Base-by-base conservation (phyloP, 371 early-diverging fungal genomes). In the Mycotypha africana region DNA sequence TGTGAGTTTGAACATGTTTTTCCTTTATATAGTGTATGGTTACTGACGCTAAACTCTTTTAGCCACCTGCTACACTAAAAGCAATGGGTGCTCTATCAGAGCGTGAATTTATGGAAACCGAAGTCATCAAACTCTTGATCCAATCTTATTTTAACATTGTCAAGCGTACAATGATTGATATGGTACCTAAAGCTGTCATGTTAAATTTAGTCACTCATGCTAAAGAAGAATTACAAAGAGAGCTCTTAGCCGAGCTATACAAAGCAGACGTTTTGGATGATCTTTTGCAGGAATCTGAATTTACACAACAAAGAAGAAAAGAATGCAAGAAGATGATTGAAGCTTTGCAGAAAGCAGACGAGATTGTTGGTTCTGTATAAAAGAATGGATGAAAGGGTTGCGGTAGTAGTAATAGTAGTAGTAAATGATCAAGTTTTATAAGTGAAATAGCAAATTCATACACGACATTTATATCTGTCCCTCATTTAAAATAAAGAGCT, bases 111-210 rank as follows among this genome's bases (percentile, higher is more conserved):
- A 88, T 94, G 78, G 99, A 99, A 55, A 97, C 94, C 1, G 97
- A 97, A 67, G 96, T 97, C 30, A 97, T 99, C 63, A 99, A 98
- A 70, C 81, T 97, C 32, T 79, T 97, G 51, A 91, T 99, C 41
- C 81, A 85, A 49, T 94, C 95, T 2, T 98, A 99, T 74, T 97
- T 86, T 65, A 89, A 91, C 59, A 95, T 98, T 65, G 95, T 98
- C 42, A 98, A 98, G 78, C 88, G 95, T 43, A 98, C 96, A 3
- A 85, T 95, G 48, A 82, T 95, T 35, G 99, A 99, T 63, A 89
- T 98, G 75, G 93, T 99, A 1, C 99, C 99, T 37, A 99, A 99
- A 63, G 94, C 99, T 6, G 91, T 99, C 52, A 98, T 99, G 97
- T 78, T 92, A 23, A 97, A 98, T 67, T 78, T 99, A 26, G 99